Conservation (phyloP, 352 stramenopile species). For the Phytopythium oedochilum region DNA sequence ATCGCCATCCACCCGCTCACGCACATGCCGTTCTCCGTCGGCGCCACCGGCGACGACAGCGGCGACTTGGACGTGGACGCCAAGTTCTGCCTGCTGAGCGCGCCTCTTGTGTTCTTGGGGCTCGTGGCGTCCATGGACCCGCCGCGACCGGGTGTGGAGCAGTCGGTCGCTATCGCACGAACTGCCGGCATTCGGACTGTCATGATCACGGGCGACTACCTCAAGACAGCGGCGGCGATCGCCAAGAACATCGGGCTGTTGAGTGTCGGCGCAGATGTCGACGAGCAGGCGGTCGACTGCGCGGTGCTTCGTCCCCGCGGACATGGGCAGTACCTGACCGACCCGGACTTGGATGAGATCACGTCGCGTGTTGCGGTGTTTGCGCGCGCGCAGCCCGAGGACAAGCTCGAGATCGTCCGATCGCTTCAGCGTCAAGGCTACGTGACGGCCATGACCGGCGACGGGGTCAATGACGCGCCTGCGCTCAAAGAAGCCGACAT, state of each 20-base stretch:
- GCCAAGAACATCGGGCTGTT: slow-evolving; percentile 92
- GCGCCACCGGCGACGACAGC: slow-evolving; percentile 19
- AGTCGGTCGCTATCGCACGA: slow-evolving; percentile 45
- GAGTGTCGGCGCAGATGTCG: slow-evolving; percentile 35
- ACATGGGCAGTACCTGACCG: slow-evolving; percentile 20
- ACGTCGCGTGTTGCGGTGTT: slow-evolving; percentile 58
- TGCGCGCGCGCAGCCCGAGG: slow-evolving; percentile 82
- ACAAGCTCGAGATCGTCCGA: slow-evolving; percentile 90
- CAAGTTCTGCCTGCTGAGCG: slow-evolving; percentile 57
- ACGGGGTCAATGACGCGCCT: slow-evolving; percentile 95
- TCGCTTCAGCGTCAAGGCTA: slow-evolving; percentile 72
- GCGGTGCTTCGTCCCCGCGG: slow-evolving; percentile 20
- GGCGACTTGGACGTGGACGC: slow-evolving; percentile 39
- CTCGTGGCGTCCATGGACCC: slow-evolving; percentile 92
- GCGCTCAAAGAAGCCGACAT: slow-evolving; percentile 93
- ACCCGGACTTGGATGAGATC: slow-evolving; percentile 72
- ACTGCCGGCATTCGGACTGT: slow-evolving; percentile 62
- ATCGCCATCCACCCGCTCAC: slow-evolving; percentile 79
- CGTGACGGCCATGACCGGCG: slow-evolving; percentile 90
- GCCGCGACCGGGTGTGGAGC: slow-evolving; percentile 51
- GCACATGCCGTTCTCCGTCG: slow-evolving; percentile 32
- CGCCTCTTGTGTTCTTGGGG: slow-evolving; percentile 89
- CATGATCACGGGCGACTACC: slow-evolving; percentile 95
- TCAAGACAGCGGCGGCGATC: slow-evolving; percentile 94
- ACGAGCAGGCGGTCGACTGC: slow-evolving; percentile 43